Evolutionary conservation across 495 filamentous ascomycete genomes (phyloP).

Genomic region (Aspergillus steynii): DNA sequence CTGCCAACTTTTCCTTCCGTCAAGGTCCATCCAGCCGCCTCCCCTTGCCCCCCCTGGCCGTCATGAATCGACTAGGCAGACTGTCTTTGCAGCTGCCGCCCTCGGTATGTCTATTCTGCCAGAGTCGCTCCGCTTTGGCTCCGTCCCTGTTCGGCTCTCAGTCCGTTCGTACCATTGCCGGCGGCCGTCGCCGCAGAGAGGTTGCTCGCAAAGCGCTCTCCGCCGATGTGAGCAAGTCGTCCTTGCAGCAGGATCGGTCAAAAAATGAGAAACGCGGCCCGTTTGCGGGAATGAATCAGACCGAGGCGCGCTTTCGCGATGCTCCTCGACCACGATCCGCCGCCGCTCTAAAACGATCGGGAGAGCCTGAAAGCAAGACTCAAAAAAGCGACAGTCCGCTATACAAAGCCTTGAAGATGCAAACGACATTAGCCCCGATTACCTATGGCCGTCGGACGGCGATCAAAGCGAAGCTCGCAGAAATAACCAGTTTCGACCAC

Average conservation of each 20-base stretch:
- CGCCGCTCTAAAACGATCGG: conserved; percentile 40
- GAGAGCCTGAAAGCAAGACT: conserved; percentile 30
- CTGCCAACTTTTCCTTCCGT: conserved; percentile 12
- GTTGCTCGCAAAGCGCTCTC: conserved; percentile 81
- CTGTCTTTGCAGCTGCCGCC: conserved; percentile 37
- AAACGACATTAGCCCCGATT: conserved; percentile 69
- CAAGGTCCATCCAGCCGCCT: background rate
- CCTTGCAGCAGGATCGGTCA: conserved; percentile 41
- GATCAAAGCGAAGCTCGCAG: conserved; percentile 68
- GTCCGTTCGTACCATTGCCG: conserved; percentile 41
- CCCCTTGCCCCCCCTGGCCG: conserved; percentile 4
- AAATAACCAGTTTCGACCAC: conserved; percentile 74
- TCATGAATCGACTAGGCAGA: conserved; percentile 26
- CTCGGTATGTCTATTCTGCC: conserved; percentile 42
- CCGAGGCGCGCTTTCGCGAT: conserved; percentile 57
- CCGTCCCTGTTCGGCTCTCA: conserved; percentile 32
- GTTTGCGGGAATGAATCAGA: conserved; percentile 79
- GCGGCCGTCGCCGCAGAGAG: conserved; percentile 36
- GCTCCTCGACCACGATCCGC: conserved; percentile 37
- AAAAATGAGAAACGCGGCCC: conserved; percentile 55
- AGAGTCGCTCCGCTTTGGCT: conserved; percentile 29
- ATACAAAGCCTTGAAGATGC: conserved; percentile 95
- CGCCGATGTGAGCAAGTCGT: conserved; percentile 60
- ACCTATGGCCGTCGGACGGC: conserved; percentile 68
- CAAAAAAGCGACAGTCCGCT: conserved; percentile 48